A percentile compares a stretch with the other conserved stretches of the same genome.
Conservation (phyloP, 148 eudicot species). For the Amaranthus hypochondriacus region DNA sequence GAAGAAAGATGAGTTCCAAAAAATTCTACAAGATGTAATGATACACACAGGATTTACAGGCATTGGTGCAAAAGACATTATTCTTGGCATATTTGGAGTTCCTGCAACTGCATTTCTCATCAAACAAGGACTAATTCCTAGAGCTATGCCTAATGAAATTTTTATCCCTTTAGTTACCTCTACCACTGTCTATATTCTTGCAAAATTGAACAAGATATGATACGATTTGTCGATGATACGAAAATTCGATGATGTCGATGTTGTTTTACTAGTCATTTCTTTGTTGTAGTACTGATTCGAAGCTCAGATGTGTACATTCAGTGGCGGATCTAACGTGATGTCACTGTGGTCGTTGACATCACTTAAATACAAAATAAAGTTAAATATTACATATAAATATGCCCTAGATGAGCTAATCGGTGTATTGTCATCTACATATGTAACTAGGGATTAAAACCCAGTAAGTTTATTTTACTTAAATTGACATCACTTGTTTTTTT, state of each 20-base stretch:
- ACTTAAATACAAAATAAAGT: too few relatives aligned
- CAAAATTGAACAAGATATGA: constrained; percentile 60
- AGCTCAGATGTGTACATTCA: too few relatives aligned
- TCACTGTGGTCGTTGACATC: too few relatives aligned
- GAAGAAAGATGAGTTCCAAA: constrained; percentile 60
- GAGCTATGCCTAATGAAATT: constrained; percentile 45
- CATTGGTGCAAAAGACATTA: constrained; percentile 67
- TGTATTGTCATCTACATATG: too few relatives aligned
- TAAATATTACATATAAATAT: too few relatives aligned
- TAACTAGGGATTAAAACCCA: too few relatives aligned
- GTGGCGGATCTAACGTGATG: too few relatives aligned
- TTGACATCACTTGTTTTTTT: too few relatives aligned
- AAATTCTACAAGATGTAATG: constrained; percentile 57
- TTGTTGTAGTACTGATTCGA: too few relatives aligned
- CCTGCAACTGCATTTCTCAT: constrained; percentile 45
- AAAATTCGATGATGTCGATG: background rate
- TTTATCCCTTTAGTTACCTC: constrained; percentile 79
- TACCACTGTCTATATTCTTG: constrained; percentile 68
- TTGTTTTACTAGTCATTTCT: too few relatives aligned
- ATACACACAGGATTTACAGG: constrained; percentile 55
- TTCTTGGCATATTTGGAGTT: constrained; percentile 68
- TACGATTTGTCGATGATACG: background rate
- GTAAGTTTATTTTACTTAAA: too few relatives aligned
- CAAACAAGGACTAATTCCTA: constrained; percentile 51
- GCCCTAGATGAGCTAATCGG: too few relatives aligned